Base-by-base conservation (phyloP, 768 basidiomycete genomes). In the Guyanaporus albipodus region DNA sequence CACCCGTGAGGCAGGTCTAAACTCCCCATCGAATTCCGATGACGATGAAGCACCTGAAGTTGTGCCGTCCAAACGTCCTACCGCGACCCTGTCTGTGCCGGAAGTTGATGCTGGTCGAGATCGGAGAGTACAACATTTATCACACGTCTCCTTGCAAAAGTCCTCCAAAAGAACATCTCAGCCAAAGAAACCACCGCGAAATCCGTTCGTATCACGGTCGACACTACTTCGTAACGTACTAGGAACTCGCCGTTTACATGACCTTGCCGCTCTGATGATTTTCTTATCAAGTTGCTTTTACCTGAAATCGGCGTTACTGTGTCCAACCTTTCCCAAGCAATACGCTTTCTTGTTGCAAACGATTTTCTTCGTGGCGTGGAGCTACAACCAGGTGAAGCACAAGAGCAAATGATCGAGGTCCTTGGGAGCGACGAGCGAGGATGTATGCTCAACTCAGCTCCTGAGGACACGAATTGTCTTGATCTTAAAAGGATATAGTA, bases 251-350 rank as follows among this genome's bases (percentile, higher is more conserved):
- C 34, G 14, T 31, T 37, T 28, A 32, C 27, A 28, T 29, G 1
- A 6, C 18, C 15, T 8, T 10, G 17, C 14, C 17, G 9, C 6
- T 38, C 59, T 61, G 33, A 61, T 34, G 14, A 26, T 44, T 10
- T 38, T 28, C 23, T 38, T 42, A 19, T 53, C 17, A 56, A 93
- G 89, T 70, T 96, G 11, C 74, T 96, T 5, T 70, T 85, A 17
- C 88, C 86, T 11, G 92, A 95, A 61, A 92, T 95, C 31, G 80
- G 85, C 23, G 75, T 88, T 53, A 94, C 93, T 0, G 77, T 93
- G 4, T 94, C 91, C 2, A 93, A 93, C 64, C 74, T 97, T 5
- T 92, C 92, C 0, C 94, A 97, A 64, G 91, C 89, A 5, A 89
- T 96, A 53, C 82, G 78, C 24, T 97, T 96, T 66, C 66, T 95